Percentiles rank a stretch among this genome's conserved stretches.
Evolutionary conservation across 345 rosid species (phyloP).

Genomic region (Balakata baccata): DNA sequence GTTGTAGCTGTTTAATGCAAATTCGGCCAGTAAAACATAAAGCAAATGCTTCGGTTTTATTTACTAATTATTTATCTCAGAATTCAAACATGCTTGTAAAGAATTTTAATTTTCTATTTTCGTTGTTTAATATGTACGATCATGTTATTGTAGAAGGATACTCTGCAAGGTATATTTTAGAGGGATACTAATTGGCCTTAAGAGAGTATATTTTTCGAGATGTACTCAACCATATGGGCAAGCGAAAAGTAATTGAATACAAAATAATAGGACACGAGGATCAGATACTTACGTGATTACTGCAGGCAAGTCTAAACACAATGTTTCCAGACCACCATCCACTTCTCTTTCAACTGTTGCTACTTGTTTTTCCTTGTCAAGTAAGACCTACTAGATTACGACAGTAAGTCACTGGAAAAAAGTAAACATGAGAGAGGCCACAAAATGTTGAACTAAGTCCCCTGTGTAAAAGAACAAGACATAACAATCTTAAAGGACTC

Average conservation of each 20-base stretch:
- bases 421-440: neutral
- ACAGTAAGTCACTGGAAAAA: constrained; percentile 16
- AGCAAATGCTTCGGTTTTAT: neutral
- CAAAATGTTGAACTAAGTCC: neutral
- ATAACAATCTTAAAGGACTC: neutral
- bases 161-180: too few species aligned
- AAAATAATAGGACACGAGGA: neutral
- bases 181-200: too few species aligned
- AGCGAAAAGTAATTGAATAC: neutral
- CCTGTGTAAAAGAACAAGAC: neutral
- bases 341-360: constrained; percentile 92
- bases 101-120: neutral
- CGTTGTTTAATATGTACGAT: neutral
- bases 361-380: constrained; percentile 63
- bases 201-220: neutral
- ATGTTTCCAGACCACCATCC: constrained; percentile 88
- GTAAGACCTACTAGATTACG: constrained; percentile 61
- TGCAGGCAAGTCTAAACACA: constrained; percentile 74
- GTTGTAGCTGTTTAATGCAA: too few species aligned
- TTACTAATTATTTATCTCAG: neutral
- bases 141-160: too few species aligned
- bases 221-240: neutral
- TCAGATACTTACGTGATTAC: constrained; percentile 61
- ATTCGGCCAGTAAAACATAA: neutral
- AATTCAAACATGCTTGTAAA: neutral